Conservation (phyloP, 2,329 filamentous ascomycete species). For the Didymellaceae sp. region DNA sequence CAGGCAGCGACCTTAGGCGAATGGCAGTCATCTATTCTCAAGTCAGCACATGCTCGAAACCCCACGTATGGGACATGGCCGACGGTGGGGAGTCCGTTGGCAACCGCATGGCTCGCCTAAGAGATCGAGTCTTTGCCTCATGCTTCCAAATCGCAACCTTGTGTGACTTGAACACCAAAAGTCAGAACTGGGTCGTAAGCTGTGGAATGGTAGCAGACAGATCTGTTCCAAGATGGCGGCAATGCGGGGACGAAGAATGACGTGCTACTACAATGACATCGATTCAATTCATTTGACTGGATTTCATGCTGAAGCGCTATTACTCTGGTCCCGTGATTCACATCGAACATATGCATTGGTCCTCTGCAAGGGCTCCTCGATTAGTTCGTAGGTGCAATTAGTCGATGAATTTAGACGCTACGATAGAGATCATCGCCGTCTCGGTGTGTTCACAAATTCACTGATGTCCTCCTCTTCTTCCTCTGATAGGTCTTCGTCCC, state of each 20-base stretch:
- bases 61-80: background rate
- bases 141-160: background rate
- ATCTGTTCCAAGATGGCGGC: background rate
- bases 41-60: background rate
- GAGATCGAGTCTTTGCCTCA: background rate
- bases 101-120: constrained; percentile 1
- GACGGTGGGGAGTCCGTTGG: background rate
- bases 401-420: background rate
- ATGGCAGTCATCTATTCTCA: background rate
- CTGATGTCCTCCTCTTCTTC: constrained; percentile 24
- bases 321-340: background rate
- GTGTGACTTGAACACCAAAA: background rate
- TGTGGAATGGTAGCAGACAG: background rate
- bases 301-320: background rate
- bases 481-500: constrained; percentile 12
- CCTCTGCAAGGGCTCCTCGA: background rate
- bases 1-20: background rate
- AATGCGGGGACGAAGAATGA: background rate
- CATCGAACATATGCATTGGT: background rate
- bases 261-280: background rate
- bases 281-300: background rate
- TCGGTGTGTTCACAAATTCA: constrained; percentile 23
- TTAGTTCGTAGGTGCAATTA: background rate
- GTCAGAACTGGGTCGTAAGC: constrained; percentile 7
- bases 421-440: constrained; percentile 7